Conservation (phyloP, 768 basidiomycete genomes). For the Boletus bicolor region DNA sequence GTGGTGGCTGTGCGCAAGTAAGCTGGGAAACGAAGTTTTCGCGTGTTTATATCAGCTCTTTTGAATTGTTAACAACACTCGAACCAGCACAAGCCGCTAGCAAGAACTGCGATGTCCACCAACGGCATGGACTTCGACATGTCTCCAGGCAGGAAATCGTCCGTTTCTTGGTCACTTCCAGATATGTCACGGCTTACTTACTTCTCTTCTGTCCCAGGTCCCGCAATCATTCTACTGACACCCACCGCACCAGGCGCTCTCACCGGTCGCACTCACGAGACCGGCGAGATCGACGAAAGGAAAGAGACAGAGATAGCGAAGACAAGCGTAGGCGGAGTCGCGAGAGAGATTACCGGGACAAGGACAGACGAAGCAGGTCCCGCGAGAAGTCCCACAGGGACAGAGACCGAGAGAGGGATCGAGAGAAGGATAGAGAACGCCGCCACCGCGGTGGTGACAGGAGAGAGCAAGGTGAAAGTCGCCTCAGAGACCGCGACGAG, state of each 20-base stretch:
- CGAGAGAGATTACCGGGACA: conserved; percentile 48
- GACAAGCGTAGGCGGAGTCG: conserved; percentile 63
- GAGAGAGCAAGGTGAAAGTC: conserved; percentile 51
- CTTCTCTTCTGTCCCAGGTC: conserved; percentile 39
- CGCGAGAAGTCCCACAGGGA: conserved; percentile 48
- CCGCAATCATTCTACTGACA: conserved; percentile 75
- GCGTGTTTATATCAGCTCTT: conserved; percentile 28
- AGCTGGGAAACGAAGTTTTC: conserved; percentile 33
- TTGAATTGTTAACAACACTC: conserved; percentile 9
- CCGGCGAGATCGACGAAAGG: conserved; percentile 41
- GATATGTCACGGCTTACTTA: not conserved
- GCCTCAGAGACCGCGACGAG: conserved; percentile 52
- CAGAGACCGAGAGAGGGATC: conserved; percentile 29
- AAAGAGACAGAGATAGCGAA: conserved; percentile 52
- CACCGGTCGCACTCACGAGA: conserved; percentile 72
- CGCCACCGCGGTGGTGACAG: conserved; percentile 47
- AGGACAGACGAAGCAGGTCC: conserved; percentile 46
- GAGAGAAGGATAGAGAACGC: conserved; percentile 35
- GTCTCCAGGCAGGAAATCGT: conserved; percentile 62
- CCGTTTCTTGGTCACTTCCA: conserved; percentile 28
- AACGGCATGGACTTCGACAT: conserved; percentile 63
- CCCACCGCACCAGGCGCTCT: conserved; percentile 66
- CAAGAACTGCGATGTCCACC: conserved; percentile 39
- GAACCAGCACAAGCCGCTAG: conserved; percentile 8
- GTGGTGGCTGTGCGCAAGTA: conserved; percentile 24